Evolutionary conservation across 148 eudicot species (phyloP).

Genomic region (Rhododendron vialii): DNA sequence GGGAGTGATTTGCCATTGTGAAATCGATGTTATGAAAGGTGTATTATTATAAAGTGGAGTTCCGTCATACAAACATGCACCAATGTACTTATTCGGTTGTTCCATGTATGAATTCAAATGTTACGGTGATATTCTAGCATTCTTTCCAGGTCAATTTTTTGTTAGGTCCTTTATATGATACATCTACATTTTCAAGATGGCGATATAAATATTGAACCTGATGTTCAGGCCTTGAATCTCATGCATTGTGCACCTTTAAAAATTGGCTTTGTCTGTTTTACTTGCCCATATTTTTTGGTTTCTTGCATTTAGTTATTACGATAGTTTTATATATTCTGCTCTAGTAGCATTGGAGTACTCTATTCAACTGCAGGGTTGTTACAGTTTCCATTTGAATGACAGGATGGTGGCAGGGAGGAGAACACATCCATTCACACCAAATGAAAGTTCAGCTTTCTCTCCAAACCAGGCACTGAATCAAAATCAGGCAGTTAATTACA

Average conservation of each 20-base stretch:
- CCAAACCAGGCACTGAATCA: slow-evolving; percentile 4
- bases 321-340: background rate
- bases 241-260: background rate
- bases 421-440: slow-evolving; percentile 7
- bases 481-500: slow-evolving; percentile 5
- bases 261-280: background rate
- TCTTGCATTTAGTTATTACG: background rate
- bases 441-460: slow-evolving; percentile 12
- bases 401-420: slow-evolving; percentile 47
- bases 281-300: background rate
- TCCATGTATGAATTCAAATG: background rate
- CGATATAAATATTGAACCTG: background rate
- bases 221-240: background rate
- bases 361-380: slow-evolving; percentile 5
- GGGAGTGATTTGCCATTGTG: background rate
- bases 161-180: background rate
- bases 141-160: background rate
- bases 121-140: background rate
- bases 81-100: background rate
- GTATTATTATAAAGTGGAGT: background rate
- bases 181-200: background rate
- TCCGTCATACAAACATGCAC: background rate
- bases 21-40: background rate
- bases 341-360: background rate
- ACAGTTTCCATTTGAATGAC: slow-evolving; percentile 15